Evolutionary conservation across 176 grass and related monocot species (phyloP), one percentile per base, ranked within the genome.

Genomic region (Juncus inflexus): DNA sequence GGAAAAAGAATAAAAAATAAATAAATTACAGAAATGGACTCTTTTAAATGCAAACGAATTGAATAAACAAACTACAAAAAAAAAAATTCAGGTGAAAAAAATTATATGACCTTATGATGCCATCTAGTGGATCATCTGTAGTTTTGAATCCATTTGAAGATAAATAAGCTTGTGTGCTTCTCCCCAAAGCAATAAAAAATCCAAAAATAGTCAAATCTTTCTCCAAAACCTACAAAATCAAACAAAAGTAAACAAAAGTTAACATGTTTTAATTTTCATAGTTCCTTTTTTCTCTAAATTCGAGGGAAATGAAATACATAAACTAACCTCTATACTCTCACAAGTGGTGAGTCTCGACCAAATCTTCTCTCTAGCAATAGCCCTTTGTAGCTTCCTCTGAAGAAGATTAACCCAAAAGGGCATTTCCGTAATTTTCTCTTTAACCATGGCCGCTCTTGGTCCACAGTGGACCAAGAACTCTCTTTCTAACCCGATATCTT

Each of bases 151-250:
- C 41, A 75, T 86, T 92, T 72, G 72, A 86, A 63, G 85, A 92
- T 54, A 99, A 79, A 75, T 92, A 92, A 35, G 86, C 68, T 70
- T 99, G 94, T 37, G 83, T 92, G 36, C 85, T 86, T 84, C 85
- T 99, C 69, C 85, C 94, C 56, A 99, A 88, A 50, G 94, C 89
- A 78, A 99, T 92, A 87, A 99, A 99, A 82, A 99, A 99, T 5
- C 94, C 94, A 84, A 99, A 99, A 57, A 99, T 92, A 5, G 85
- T 85, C 77, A 99, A 74, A 84, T 99, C 94, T 62, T 92, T 99
- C 75, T 99, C 94, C 80, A 99, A 68, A 70, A 99, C 83, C 94
- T 99, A 74, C 62, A 86, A 43, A 76, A 63, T 61, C 15, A 3
- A 77, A 65, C 70, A 56, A 12, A 55, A 15, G 19, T 28, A 28